Conservation (phyloP, 345 rosid species). For the Syzygium aqueum region DNA sequence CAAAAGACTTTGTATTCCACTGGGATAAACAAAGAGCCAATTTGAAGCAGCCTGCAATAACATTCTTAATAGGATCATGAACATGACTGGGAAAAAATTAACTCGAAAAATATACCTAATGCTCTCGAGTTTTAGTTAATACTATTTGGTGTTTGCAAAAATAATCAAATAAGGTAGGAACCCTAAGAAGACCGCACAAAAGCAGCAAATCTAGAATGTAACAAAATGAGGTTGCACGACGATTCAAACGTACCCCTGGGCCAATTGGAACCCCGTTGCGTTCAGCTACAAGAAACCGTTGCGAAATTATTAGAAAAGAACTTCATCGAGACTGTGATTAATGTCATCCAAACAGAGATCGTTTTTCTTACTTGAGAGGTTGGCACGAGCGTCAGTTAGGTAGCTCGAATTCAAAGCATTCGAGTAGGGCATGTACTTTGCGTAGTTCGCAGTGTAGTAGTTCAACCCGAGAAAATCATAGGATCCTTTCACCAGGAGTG, state of each 20-base stretch:
- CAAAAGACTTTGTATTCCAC: constrained; percentile 1
- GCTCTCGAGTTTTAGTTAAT: neutral
- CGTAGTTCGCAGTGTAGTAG: constrained; percentile 31
- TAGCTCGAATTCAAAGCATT: constrained; percentile 1
- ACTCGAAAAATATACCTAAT: neutral
- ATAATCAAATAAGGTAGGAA: neutral
- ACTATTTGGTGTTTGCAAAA: neutral
- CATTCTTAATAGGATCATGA: constrained; percentile 21
- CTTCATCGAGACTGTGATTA: neutral
- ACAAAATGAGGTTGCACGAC: neutral
- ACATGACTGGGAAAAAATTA: neutral
- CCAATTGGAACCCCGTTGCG: constrained; percentile 12
- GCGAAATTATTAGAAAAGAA: neutral
- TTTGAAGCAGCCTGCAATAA: constrained; percentile 12
- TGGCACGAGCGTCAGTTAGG: constrained; percentile 18
- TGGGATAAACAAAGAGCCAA: constrained; percentile 10
- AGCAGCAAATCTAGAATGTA: neutral
- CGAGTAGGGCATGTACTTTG: neutral
- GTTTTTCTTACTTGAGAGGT: constrained; percentile 13
- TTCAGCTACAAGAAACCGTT: neutral
- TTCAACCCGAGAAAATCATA: constrained; percentile 42
- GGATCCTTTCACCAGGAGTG: constrained; percentile 29
- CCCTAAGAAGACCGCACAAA: neutral
- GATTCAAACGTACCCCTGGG: neutral
- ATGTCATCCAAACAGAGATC: neutral